Base-by-base conservation (phyloP, 1,139 yeast species). In the Debaryomycetaceae sp. region DNA sequence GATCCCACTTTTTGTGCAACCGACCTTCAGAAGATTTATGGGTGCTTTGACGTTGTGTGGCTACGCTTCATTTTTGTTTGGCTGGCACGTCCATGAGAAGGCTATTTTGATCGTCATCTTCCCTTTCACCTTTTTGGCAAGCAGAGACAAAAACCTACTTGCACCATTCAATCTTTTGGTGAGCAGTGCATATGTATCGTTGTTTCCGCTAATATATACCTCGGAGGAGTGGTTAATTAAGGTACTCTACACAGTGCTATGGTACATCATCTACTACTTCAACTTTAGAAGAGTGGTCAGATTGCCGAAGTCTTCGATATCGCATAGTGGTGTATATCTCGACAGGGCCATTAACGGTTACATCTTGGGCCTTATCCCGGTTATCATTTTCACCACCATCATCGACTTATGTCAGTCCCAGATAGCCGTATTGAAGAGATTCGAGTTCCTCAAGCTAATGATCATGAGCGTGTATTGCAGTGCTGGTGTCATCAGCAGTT, bases 61-160 rank as follows among this genome's bases (percentile, higher is more conserved):
- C 1, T 89, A 80, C 66, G 84, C 97, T 0, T 87, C 97, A 5
- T 93, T 88, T 59, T 68, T 93, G 44, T 93, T 93, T 66, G 99
- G 99, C 6, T 93, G 98, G 98, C 99, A 93, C 62, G 99, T 93
- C 24, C 99, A 93, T 66, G 99, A 93, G 65, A 93, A 93, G 75
- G 99, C 99, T 0, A 82, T 93, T 36, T 76, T 95, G 70, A 66
- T 90, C 31, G 85, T 91, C 2, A 87, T 93, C n/a, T 79, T 95
- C 58, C 99, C 99, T 1, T 81, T 89, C 60, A 77, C 95, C 5
- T 86, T 93, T 60, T 66, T 91, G 35, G 87, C 86, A 2, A 73
- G 84, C 11, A 75, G 79, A 34, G 97, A 90, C 58, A 77, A 84
- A 48, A 76, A 95, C 44, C 68, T 90, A 35, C 66, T 91, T 41